These are phyloP conservation scores for Russula vinacea DNA, from an alignment of 768 basidiomycete genomes.

Conservation along the genomic window DNA sequence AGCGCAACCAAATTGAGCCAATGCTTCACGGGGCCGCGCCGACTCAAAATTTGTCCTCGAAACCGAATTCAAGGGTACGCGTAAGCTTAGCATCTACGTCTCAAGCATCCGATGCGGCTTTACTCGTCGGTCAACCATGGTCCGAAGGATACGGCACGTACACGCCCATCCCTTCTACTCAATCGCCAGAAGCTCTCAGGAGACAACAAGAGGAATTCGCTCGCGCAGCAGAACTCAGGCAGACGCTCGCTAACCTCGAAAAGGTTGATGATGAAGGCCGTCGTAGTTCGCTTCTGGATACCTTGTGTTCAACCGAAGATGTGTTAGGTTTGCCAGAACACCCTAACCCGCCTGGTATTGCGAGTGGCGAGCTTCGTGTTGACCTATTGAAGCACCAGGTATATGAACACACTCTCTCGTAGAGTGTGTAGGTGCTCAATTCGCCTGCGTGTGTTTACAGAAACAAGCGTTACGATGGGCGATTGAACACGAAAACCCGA, in stretches of 20 bases:
- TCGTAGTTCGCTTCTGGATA: slow-evolving; percentile 67
- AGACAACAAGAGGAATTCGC: slow-evolving; percentile 52
- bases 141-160: not conserved
- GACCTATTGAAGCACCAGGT: slow-evolving; percentile 85
- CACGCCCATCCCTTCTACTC: not conserved
- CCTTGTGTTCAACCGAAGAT: slow-evolving; percentile 64
- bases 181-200: slow-evolving; percentile 38
- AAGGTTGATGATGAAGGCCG: slow-evolving; percentile 76
- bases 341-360: slow-evolving; percentile 66
- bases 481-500: slow-evolving; percentile 73
- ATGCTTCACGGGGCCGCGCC: slow-evolving; percentile 74
- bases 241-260: slow-evolving; percentile 64
- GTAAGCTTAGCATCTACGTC: slow-evolving; percentile 2
- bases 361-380: slow-evolving; percentile 61
- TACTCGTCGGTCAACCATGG: not conserved
- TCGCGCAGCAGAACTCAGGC: slow-evolving; percentile 64
- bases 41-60: slow-evolving; percentile 53
- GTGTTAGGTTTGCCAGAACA: slow-evolving; percentile 68
- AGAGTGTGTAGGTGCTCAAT: not conserved
- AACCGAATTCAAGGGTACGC: not conserved
- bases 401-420: not conserved
- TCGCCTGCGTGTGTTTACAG: slow-evolving; percentile 38
- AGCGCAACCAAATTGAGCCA: slow-evolving; percentile 59
- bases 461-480: slow-evolving; percentile 87
- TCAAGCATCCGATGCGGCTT: not conserved